Base-by-base conservation (phyloP, 768 basidiomycete species). In the Daedaleopsis nitida region DNA sequence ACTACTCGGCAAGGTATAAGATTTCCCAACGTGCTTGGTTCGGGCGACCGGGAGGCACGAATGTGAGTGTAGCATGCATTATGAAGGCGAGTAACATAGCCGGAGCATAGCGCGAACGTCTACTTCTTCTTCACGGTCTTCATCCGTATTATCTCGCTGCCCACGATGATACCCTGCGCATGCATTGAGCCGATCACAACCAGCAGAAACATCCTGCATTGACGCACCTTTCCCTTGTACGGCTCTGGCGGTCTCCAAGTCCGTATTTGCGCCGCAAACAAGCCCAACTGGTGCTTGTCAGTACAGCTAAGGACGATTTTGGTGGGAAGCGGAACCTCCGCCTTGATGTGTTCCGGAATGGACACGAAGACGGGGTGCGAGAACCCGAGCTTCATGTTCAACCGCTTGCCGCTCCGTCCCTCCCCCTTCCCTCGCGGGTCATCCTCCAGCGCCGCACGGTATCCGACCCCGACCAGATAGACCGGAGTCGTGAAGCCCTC, bases 81-180 rank as follows among this genome's bases (percentile, higher is more conserved):
- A 59, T 16, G 43, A 35, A 32, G 32, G 55, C 35, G 51, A 38
- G 24, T 59, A 64, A 19, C 17, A 59, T 64, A 64, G 55, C 55
- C 39, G 23, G 19, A 52, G 49, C 35, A 32, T 13, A 21, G 19
- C 10, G 52, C 11, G 14, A 21, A 48, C 43, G 47, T 17, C 83
- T 92, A 97, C 80, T 97, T 97, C 85, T 96, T 98, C 81, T 94
- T 96, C 60, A 95, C 88, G 64, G 86, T 86, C 78, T 92, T 97
- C 63, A 97, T 88, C 71, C 89, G 85, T 69, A 98, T 89, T 55
- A 88, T 89, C 75, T 99, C 96, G 69, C 87, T 83, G n/a, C 92
- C 95, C 55, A 98, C 85, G 68, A 98, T 96, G 62, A 98, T 88
- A 65, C 96, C 96, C 92, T 98, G 64, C 2, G 49, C 45, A 27